phyloP scores from a whole-genome alignment of 345 rosid species.

The Syzygium aqueum region DNA sequence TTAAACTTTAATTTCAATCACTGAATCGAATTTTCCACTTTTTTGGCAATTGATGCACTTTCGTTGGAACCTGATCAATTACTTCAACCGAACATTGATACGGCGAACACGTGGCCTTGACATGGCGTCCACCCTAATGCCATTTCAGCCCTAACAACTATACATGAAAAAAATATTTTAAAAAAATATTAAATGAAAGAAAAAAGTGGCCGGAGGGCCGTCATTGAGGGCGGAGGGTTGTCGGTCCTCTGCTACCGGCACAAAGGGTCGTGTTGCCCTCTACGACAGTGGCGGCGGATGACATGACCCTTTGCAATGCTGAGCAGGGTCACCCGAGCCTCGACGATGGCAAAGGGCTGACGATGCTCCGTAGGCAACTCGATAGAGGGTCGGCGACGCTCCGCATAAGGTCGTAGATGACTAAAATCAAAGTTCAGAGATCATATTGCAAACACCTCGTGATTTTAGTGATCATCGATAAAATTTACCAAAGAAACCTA shows the following conservation, averaged over 20 bases:
- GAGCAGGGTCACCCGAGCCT: not conserved
- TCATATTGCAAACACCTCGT: not conserved
- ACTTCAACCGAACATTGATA: not conserved
- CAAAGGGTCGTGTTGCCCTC: not conserved
- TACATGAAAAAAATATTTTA: too few species aligned
- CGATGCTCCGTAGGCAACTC: not conserved
- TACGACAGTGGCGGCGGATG: not conserved
- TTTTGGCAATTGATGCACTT: not conserved
- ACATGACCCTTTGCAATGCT: not conserved
- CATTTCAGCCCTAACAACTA: not conserved
- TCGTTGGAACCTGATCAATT: not conserved
- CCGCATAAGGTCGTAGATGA: not conserved
- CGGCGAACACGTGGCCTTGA: fast-evolving
- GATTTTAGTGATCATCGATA: not conserved
- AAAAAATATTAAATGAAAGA: too few species aligned
- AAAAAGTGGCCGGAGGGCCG: not conserved
- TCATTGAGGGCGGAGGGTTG: not conserved
- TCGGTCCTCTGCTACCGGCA: not conserved
- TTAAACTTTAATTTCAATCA: not conserved
- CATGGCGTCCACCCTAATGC: not conserved
- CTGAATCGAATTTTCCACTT: not conserved
- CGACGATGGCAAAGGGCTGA: not conserved
- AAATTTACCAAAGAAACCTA: not conserved
- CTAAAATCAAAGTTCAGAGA: not conserved
- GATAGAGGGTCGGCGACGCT: not conserved